Evolutionary conservation across 768 basidiomycete genomes (phyloP).

Genomic region (Baorangia bicolor): DNA sequence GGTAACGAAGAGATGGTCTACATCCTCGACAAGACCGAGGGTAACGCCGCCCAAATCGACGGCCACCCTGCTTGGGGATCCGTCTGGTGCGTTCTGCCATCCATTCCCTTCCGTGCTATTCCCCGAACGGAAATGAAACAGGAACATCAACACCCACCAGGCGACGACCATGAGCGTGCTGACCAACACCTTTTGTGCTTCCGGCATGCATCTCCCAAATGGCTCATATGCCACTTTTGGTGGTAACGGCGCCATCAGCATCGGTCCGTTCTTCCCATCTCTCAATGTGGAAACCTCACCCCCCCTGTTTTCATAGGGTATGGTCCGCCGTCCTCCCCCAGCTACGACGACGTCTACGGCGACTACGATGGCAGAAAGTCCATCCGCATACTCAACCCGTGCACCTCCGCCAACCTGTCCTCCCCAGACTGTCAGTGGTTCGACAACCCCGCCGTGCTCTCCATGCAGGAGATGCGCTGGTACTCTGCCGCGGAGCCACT

Average conservation of each 20-base stretch:
- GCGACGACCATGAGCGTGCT: slow-evolving; percentile 37
- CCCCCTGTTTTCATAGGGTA: slow-evolving; percentile 29
- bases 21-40: slow-evolving; percentile 86
- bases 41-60: slow-evolving; percentile 61
- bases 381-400: slow-evolving; percentile 80
- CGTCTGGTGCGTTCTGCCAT: slow-evolving; percentile 45
- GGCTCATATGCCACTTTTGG: slow-evolving; percentile 74
- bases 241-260: slow-evolving; percentile 66
- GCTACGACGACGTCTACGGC: slow-evolving; percentile 61
- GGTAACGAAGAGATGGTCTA: slow-evolving; percentile 81
- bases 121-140: neutral
- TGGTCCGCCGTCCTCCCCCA: slow-evolving; percentile 26
- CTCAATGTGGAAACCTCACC: slow-evolving; percentile 31
- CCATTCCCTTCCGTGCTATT: neutral
- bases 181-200: slow-evolving; percentile 77
- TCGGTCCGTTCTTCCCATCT: slow-evolving; percentile 31
- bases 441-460: slow-evolving; percentile 58
- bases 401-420: slow-evolving; percentile 45
- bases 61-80: slow-evolving; percentile 76
- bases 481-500: slow-evolving; percentile 71
- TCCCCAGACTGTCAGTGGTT: slow-evolving; percentile 62
- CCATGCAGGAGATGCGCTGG: slow-evolving; percentile 70
- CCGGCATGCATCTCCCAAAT: slow-evolving; percentile 78
- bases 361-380: slow-evolving; percentile 80
- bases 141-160: slow-evolving; percentile 20